Conservation (phyloP, 2,329 filamentous ascomycete genomes). For the Ophiostoma pallidulum region DNA sequence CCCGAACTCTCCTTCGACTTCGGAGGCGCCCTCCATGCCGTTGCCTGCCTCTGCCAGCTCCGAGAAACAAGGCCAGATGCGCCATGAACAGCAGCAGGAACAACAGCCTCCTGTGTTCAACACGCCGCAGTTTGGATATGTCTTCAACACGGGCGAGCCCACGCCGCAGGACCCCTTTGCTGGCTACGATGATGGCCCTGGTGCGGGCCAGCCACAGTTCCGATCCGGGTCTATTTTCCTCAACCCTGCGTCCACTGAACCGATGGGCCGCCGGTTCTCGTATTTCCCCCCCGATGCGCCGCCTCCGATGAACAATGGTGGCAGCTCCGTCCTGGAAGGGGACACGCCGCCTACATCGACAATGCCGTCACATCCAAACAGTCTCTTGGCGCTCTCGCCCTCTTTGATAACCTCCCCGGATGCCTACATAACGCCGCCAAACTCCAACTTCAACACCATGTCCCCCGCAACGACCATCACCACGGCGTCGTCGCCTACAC, state of each 20-base stretch:
- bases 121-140: slow-evolving; percentile 48
- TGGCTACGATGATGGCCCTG: slow-evolving; percentile 23
- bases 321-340: slow-evolving; percentile 23
- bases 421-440: slow-evolving; percentile 26
- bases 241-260: slow-evolving; percentile 45
- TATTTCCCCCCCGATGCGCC: slow-evolving; percentile 48
- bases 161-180: slow-evolving; percentile 22
- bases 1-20: slow-evolving; percentile 37
- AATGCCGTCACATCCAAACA: neutral
- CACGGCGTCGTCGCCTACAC: slow-evolving; percentile 21
- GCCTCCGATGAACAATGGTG: slow-evolving; percentile 16
- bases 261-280: slow-evolving; percentile 48
- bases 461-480: slow-evolving; percentile 27
- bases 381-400: slow-evolving; percentile 17
- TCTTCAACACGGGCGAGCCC: slow-evolving; percentile 47
- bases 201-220: slow-evolving; percentile 37
- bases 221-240: slow-evolving; percentile 59
- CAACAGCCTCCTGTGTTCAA: slow-evolving; percentile 32
- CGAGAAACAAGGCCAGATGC: slow-evolving; percentile 14
- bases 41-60: slow-evolving; percentile 15
- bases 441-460: slow-evolving; percentile 23
- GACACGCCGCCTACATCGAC: slow-evolving; percentile 23
- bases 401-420: slow-evolving; percentile 36
- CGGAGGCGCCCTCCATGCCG: slow-evolving; percentile 28
- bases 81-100: slow-evolving; percentile 20